phyloP scores from a whole-genome alignment of 1,284 basidiomycete species.

The Golubevia pallescens region DNA sequence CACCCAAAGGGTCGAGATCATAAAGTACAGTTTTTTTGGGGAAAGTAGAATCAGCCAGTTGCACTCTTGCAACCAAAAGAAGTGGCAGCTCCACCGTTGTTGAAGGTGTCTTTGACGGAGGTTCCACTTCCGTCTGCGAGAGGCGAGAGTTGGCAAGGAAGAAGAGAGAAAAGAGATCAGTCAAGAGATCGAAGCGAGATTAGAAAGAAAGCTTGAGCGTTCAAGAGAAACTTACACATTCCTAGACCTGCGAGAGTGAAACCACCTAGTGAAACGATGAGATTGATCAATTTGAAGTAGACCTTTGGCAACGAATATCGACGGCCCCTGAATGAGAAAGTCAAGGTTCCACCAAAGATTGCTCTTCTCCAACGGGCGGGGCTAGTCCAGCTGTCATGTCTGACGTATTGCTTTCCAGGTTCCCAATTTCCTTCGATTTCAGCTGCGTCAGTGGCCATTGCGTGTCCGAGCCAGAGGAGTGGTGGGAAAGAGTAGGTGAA shows the following conservation, averaged over 20 bases:
- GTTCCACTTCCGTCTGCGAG: conserved; percentile 26
- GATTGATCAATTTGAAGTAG: conserved; percentile 19
- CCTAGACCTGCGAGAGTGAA: conserved; percentile 35
- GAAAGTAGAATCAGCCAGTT: too few species aligned
- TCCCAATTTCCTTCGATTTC: not conserved
- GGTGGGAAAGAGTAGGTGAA: conserved; percentile 51
- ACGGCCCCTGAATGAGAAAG: not conserved
- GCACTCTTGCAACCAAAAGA: conserved; percentile 26
- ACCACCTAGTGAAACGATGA: conserved; percentile 25
- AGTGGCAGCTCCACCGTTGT: conserved; percentile 19
- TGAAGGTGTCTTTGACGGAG: conserved; percentile 29
- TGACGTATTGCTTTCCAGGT: not conserved
- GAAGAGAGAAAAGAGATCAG: too few species aligned
- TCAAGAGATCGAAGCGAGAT: too few species aligned
- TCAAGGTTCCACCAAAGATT: conserved; percentile 19
- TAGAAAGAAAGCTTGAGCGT: not conserved
- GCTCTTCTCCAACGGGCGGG: conserved; percentile 36
- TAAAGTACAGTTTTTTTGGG: too few species aligned
- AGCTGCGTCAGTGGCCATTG: not conserved
- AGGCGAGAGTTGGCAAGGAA: too few species aligned
- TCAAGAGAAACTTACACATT: conserved; percentile 20
- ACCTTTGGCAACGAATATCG: conserved; percentile 3
- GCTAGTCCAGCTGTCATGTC: conserved; percentile 21
- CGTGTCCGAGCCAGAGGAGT: not conserved
- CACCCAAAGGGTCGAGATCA: too few species aligned